Evolutionary conservation across 176 grass and related monocot genomes (phyloP).

Genomic region (Triticum urartu): DNA sequence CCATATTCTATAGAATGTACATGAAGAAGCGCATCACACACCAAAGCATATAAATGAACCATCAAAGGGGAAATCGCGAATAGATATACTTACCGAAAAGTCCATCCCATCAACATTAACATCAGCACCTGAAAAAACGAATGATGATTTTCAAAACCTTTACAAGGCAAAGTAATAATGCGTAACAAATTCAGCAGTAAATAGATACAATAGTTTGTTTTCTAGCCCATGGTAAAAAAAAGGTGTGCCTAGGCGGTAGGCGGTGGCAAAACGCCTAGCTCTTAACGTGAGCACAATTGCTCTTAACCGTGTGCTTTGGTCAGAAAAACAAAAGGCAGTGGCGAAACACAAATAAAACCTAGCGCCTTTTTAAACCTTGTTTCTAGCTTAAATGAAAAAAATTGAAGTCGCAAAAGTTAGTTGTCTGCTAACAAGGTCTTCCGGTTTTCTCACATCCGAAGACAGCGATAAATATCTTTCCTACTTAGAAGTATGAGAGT

Average conservation of each 20-base stretch:
- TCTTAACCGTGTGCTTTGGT: no score
- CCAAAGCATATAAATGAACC: background rate
- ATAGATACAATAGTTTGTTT: background rate
- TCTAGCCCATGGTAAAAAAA: background rate
- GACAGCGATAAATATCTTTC: background rate
- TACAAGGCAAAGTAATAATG: background rate
- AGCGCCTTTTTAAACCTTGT: no score
- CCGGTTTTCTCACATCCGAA: background rate
- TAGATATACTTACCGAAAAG: slow-evolving; percentile 56
- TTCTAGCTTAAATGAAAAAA: background rate
- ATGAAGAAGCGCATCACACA: slow-evolving; percentile 33
- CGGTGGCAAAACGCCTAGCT: background rate
- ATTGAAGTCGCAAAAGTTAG: background rate
- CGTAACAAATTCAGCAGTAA: background rate
- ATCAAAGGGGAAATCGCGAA: background rate
- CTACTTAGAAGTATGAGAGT: background rate
- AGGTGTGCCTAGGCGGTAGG: background rate
- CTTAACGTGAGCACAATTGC: background rate
- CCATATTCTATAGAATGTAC: slow-evolving; percentile 70
- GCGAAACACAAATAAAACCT: background rate
- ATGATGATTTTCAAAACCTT: slow-evolving; percentile 2
- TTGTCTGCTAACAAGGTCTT: background rate
- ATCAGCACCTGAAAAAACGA: slow-evolving; percentile 40
- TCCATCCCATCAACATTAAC: slow-evolving; percentile 95
- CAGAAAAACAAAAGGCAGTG: background rate